Percentiles rank a stretch among this genome's conserved stretches.
Conservation (phyloP, 176 grass and related monocot species). For the Zizania latifolia region DNA sequence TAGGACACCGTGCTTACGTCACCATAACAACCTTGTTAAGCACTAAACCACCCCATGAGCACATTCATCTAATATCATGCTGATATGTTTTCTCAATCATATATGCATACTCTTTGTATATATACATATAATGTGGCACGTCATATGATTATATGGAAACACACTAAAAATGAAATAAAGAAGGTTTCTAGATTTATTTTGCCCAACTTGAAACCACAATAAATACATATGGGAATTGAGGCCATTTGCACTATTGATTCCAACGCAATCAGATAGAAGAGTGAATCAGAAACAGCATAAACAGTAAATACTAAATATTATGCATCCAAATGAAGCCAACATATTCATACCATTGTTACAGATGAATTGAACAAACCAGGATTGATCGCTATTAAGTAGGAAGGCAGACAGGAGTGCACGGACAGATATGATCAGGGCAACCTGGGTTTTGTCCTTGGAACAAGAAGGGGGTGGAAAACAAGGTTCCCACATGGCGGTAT, state of each 20-base stretch:
- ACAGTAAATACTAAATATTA: neutral
- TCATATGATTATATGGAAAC: neutral
- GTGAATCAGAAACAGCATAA: constrained; percentile 8
- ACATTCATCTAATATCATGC: neutral
- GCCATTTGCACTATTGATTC: neutral
- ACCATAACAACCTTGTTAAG: too few species aligned
- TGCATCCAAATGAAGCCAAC: neutral
- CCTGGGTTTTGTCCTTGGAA: neutral
- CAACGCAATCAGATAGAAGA: neutral
- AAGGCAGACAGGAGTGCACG: neutral
- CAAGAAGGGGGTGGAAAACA: neutral
- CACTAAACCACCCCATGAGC: too few species aligned
- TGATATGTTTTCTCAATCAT: neutral
- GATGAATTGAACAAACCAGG: neutral
- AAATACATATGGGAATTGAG: neutral
- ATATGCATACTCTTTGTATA: neutral
- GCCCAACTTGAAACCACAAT: neutral
- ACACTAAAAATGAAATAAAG: neutral
- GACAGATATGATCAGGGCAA: neutral
- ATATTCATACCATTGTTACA: neutral
- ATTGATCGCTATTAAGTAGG: neutral
- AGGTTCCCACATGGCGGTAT: neutral
- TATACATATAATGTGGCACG: neutral
- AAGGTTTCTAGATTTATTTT: neutral
- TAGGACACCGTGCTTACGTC: too few species aligned